These are phyloP conservation scores for Globisporangium canariense DNA, from an alignment of 352 stramenopile species.

Conservation along the genomic window DNA sequence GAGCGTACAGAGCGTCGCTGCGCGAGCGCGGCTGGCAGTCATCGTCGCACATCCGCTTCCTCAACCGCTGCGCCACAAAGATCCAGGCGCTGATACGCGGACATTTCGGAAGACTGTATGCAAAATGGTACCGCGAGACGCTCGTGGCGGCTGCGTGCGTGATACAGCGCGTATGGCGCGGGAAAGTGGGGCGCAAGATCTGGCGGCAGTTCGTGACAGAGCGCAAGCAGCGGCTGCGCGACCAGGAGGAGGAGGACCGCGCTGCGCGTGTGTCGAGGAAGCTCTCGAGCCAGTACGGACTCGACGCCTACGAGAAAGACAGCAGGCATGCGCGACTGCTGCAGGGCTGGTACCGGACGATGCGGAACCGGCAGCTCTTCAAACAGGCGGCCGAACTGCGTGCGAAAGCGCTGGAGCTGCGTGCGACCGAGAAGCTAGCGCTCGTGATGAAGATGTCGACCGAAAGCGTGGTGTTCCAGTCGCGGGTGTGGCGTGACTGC, in stretches of 20 bases:
- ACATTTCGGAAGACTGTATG: constrained; percentile 36
- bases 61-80: constrained; percentile 34
- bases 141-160: constrained; percentile 29
- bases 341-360: constrained; percentile 61
- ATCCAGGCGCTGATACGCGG: constrained; percentile 68
- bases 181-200: constrained; percentile 46
- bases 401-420: constrained; percentile 15
- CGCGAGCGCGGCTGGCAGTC: constrained; percentile 51
- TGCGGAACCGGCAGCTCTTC: constrained; percentile 60
- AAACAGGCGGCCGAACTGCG: constrained; percentile 28
- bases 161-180: constrained; percentile 63
- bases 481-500: constrained; percentile 65
- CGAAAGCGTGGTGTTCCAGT: constrained; percentile 57
- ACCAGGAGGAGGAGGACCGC: constrained; percentile 58
- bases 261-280: constrained; percentile 55
- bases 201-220: constrained; percentile 55
- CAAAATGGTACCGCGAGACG: constrained; percentile 25
- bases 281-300: constrained; percentile 51
- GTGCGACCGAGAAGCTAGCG: constrained; percentile 34
- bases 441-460: constrained; percentile 27
- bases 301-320: constrained; percentile 45
- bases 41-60: constrained; percentile 41
- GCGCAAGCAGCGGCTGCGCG: constrained; percentile 34
- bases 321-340: constrained; percentile 36
- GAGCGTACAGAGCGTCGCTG: constrained; percentile 47